Evolutionary conservation across 1,284 basidiomycete genomes (phyloP), one percentile per base, ranked within the genome.

Genomic region (Earliella scabrosa): DNA sequence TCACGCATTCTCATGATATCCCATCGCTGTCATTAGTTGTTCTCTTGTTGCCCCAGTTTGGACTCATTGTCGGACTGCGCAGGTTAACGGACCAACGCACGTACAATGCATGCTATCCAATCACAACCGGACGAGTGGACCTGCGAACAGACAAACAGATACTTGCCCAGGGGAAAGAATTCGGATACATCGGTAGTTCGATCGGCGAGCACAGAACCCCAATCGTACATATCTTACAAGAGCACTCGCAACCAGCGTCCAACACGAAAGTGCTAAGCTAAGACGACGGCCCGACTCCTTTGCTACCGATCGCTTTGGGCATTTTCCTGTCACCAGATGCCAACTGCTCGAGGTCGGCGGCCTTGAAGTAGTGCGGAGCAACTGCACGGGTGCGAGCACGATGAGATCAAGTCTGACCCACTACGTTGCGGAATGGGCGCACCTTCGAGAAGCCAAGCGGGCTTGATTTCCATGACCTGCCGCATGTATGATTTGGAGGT

Each of bases 391-490:
- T 23, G 20, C 21, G 14, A 24, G 8, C 10, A 23, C 18, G 7
- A 40, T 3, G 6, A 13, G 4, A 3, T 8, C 36, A 21, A 29
- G 7, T 5, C 21, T 11, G 27, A 31, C 32, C 26, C 16, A 4
- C 6, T 11, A 31, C 6, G 43, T 5, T n/a, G n/a, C n/a, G n/a
- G n/a, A n/a, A n/a, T n/a, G n/a, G 4, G 76, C 85, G 61, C 53
- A 89, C 92, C 91, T 82, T 98, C 95, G 48, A 97, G 73, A 44
- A 99, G 73, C 97, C 97, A 98, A 39, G 85, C 75, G 1, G 95
- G 91, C 70, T 97, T 96, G 70, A 99, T 98, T 68, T 97, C 95
- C 95, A 98, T 98, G 39, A 95, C 84, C 82, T 98, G 95, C 78
- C 90, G 79, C 83, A 93, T 85, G 63, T 93, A 93, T 13, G 91